Evolutionary conservation across 192 early-diverging fungal genomes (phyloP).

Genomic region (Obelidium mucronatum): DNA sequence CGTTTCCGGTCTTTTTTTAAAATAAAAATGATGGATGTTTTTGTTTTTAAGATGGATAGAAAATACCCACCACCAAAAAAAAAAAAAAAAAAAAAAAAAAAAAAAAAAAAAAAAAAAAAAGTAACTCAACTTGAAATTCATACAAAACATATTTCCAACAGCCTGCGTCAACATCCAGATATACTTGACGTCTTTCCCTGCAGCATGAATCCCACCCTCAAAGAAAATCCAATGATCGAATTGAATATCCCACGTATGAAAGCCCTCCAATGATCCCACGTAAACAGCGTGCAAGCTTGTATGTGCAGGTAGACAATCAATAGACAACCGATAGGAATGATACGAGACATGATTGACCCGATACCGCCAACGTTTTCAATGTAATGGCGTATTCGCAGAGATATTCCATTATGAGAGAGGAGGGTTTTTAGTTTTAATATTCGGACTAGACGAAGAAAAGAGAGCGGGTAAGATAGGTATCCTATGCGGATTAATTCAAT

Average conservation of each 20-base stretch:
- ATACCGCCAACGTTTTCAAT: constrained; percentile 1
- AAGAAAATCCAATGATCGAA: constrained; percentile 18
- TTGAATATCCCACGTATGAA: constrained; percentile 7
- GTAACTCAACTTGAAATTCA: constrained; percentile 19
- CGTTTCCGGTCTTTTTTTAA: neutral
- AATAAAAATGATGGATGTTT: neutral
- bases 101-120: neutral
- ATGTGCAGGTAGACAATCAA: constrained; percentile 7
- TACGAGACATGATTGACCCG: constrained; percentile 9
- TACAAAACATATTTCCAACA: constrained; percentile 7
- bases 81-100: no score
- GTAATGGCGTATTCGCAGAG: neutral
- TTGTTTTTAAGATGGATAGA: no score
- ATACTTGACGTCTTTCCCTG: neutral
- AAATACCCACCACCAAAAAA: no score
- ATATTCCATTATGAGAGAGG: neutral
- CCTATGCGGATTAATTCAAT: neutral
- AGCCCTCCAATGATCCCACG: neutral
- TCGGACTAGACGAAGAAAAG: neutral
- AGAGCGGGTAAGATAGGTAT: neutral
- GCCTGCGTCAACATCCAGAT: constrained; percentile 25
- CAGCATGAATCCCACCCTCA: neutral
- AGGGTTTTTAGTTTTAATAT: neutral
- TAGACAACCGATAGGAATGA: neutral
- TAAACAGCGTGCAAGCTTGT: constrained; percentile 17